These are phyloP conservation scores for Hypoxylon sp. DNA, from an alignment of 2,329 filamentous ascomycete species.

Conservation along the genomic window DNA sequence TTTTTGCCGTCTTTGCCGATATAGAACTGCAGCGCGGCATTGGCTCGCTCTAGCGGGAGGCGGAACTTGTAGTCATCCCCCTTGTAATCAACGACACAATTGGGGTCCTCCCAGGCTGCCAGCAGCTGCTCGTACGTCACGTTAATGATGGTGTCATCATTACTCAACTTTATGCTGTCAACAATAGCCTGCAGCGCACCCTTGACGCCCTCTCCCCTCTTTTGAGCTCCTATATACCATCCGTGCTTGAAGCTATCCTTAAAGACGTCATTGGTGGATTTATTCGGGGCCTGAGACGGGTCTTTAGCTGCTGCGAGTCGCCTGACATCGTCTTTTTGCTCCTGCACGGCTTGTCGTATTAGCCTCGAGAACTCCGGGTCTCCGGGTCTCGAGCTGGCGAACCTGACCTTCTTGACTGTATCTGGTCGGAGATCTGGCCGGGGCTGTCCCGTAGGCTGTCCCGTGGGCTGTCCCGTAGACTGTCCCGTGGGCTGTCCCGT, in stretches of 20 bases:
- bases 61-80: neutral
- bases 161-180: neutral
- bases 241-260: no score
- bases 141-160: neutral
- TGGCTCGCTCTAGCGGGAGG: constrained; percentile 1
- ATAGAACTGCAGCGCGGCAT: constrained; percentile 16
- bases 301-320: no score
- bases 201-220: neutral
- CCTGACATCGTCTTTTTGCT: no score
- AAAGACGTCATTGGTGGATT: no score
- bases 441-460: no score
- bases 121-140: neutral
- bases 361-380: neutral
- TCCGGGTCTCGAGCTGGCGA: neutral
- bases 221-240: no score
- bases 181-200: constrained; percentile 18
- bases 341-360: neutral
- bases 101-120: neutral
- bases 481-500: no score
- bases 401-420: neutral
- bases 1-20: no score
- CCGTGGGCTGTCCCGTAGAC: no score
- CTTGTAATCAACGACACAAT: neutral
- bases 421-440: no score
- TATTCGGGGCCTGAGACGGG: no score